Conservation (phyloP, 306 rosid genomes). For the Argentina anserina region DNA sequence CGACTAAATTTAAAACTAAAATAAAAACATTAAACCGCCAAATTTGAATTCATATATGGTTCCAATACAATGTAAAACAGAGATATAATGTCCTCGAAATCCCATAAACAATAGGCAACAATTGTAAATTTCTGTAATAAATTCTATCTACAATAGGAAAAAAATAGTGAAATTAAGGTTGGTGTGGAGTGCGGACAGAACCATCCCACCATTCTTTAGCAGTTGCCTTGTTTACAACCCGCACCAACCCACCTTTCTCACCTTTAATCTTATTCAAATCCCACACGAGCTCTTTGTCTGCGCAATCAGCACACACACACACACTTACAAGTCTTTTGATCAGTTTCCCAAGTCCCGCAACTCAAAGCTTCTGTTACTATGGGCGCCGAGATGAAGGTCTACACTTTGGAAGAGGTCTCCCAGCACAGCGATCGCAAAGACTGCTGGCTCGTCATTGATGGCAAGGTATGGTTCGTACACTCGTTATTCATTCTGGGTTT, state of each 20-base stretch:
- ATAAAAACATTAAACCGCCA: no score
- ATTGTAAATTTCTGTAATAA: not conserved
- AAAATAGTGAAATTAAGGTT: no score
- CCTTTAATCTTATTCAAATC: constrained; percentile 22
- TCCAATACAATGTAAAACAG: no score
- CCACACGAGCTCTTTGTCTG: constrained; percentile 2
- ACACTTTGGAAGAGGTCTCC: constrained; percentile 62
- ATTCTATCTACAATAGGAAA: no score
- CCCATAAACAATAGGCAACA: no score
- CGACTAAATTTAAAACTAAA: no score
- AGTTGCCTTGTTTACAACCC: not conserved
- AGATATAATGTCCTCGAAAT: no score
- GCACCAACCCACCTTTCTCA: constrained; percentile 28
- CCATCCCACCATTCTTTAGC: not conserved
- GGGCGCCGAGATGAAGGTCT: constrained; percentile 54
- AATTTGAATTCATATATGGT: no score
- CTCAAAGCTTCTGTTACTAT: constrained; percentile 24
- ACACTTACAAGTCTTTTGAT: not conserved
- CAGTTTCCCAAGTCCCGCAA: not conserved
- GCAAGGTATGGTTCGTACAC: constrained; percentile 48
- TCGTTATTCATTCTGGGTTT: constrained; percentile 11
- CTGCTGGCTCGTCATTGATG: constrained; percentile 79
- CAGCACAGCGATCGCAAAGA: constrained; percentile 50
- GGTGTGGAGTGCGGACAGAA: not conserved
- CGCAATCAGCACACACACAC: not conserved